Evolutionary conservation across 164 flowering plant genomes (phyloP).

Genomic region (Magnolia kwangsiensis): DNA sequence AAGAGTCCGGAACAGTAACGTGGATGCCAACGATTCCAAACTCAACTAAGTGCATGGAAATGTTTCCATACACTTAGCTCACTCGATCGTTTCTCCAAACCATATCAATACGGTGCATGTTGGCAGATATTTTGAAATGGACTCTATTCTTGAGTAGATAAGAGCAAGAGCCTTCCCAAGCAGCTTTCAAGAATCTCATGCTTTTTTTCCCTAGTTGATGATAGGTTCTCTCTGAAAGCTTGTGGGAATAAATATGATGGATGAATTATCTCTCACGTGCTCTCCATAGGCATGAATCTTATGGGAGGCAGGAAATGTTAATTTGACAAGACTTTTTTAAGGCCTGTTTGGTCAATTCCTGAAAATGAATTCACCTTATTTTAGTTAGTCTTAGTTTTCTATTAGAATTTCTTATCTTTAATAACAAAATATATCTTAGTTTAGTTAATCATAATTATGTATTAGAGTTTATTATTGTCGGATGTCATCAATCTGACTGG

Average conservation of each 20-base stretch:
- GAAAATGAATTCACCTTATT: too few species aligned
- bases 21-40: background rate
- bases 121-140: background rate
- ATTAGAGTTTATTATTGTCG: too few species aligned
- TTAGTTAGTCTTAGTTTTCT: too few species aligned
- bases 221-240: background rate
- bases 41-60: too few species aligned
- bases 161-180: background rate
- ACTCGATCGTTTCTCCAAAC: background rate
- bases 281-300: background rate
- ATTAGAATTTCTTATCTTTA: too few species aligned
- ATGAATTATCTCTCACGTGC: background rate
- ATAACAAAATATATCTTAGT: too few species aligned
- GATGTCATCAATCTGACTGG: too few species aligned
- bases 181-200: conserved; percentile 3
- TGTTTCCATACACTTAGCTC: too few species aligned
- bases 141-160: background rate
- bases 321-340: background rate
- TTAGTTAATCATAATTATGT: too few species aligned
- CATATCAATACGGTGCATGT: background rate
- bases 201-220: background rate
- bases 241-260: background rate
- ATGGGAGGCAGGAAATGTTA: background rate
- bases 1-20: background rate
- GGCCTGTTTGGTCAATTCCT: too few species aligned